phyloP scores from a whole-genome alignment of 2,329 filamentous ascomycete species.

The Penicillium sp. region DNA sequence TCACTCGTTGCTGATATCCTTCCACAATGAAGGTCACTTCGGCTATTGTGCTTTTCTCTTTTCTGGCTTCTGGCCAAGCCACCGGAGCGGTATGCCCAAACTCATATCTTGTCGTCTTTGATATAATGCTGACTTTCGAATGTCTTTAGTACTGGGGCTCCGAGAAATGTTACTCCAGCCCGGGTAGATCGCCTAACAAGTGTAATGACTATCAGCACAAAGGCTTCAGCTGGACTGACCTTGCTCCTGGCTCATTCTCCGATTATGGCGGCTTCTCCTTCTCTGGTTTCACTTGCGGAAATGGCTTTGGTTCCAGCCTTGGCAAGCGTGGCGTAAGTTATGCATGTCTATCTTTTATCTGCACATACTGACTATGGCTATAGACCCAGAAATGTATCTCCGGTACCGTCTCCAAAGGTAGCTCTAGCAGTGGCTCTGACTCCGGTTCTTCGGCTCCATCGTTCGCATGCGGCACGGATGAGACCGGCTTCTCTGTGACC shows the following conservation, averaged over 20 bases:
- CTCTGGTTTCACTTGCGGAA: conserved; percentile 67
- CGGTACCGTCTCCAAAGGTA: conserved; percentile 55
- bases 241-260: conserved; percentile 60
- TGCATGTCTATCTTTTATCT: conserved; percentile 9
- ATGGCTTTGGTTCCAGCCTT: conserved; percentile 45
- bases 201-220: conserved; percentile 67
- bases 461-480: conserved; percentile 55
- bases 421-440: conserved; percentile 30
- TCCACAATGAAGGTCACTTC: conserved; percentile 30
- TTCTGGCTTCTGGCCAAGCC: conserved; percentile 48
- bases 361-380: conserved; percentile 15
- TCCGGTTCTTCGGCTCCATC: conserved; percentile 52
- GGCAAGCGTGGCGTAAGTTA: conserved; percentile 43
- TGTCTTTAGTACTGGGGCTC: conserved; percentile 48
- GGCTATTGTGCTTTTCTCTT: conserved; percentile 30
- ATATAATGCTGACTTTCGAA: neutral
- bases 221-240: conserved; percentile 70
- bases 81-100: conserved; percentile 45
- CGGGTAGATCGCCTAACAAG: conserved; percentile 71
- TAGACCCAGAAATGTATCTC: conserved; percentile 49
- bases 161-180: conserved; percentile 61
- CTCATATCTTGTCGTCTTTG: neutral
- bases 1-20: conserved; percentile 27
- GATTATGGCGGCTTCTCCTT: conserved; percentile 72
- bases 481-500: conserved; percentile 69